These are phyloP conservation scores for Cenchrus fungigraminus DNA, from an alignment of 176 grass and related monocot species.

Conservation along the genomic window DNA sequence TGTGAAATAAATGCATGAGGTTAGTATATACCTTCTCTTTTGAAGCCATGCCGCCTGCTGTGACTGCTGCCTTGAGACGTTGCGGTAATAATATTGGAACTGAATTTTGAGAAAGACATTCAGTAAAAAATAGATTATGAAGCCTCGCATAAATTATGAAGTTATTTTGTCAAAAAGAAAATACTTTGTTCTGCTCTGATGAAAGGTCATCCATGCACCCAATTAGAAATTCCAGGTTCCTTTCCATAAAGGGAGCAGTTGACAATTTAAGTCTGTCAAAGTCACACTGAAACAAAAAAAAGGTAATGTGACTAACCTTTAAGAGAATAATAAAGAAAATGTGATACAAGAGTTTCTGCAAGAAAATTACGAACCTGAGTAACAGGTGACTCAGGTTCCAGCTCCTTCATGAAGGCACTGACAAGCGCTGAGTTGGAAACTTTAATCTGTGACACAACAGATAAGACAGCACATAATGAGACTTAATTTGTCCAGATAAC, in stretches of 20 bases:
- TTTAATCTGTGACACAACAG: constrained; percentile 71
- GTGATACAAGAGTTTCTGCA: not conserved
- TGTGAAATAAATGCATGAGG: not conserved
- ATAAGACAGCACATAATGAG: constrained; percentile 14
- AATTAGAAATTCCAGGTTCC: constrained; percentile 97
- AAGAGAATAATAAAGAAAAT: not conserved
- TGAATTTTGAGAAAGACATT: constrained; percentile 44
- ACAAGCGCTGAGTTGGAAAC: constrained; percentile 96
- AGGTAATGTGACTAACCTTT: not conserved
- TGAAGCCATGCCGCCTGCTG: constrained; percentile 96
- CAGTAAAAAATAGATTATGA: constrained; percentile 11
- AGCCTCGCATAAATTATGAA: not conserved
- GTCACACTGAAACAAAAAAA: constrained; percentile 71
- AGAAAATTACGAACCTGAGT: constrained; percentile 56
- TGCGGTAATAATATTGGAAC: constrained; percentile 99
- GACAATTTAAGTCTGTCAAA: constrained; percentile 91
- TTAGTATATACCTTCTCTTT: constrained; percentile 74
- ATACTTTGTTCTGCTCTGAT: constrained; percentile 94
- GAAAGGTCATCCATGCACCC: constrained; percentile 99
- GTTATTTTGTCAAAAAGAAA: constrained; percentile 22
- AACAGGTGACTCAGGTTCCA: constrained; percentile 90
- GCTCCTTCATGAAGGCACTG: constrained; percentile 97
- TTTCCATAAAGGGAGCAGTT: constrained; percentile 96
- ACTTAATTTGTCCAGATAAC: constrained; percentile 10
- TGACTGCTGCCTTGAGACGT: constrained; percentile 86